Evolutionary conservation across 2,329 filamentous ascomycete genomes (phyloP).

Genomic region (Aaosphaeria pasadenensis): DNA sequence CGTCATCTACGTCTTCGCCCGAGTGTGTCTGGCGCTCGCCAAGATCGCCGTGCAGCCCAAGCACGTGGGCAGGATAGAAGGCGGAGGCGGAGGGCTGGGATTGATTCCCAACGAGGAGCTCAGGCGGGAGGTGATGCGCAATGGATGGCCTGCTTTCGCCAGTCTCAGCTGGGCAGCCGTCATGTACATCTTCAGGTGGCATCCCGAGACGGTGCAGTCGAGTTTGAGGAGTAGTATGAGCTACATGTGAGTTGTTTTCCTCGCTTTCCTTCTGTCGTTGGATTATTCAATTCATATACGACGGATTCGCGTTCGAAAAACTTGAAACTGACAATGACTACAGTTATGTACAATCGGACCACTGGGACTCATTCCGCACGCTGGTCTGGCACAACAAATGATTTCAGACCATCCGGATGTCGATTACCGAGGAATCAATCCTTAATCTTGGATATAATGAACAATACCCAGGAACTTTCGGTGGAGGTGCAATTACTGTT

Average conservation of each 20-base stretch:
- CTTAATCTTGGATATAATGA: no score
- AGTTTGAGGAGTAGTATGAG: constrained; percentile 94
- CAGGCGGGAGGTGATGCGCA: constrained; percentile 43
- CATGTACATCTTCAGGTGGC: constrained; percentile 92
- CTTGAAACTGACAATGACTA: not conserved
- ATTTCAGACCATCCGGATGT: not conserved
- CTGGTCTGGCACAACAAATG: constrained; percentile 81
- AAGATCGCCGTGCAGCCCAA: constrained; percentile 72
- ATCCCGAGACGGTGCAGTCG: constrained; percentile 86
- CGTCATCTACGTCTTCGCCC: constrained; percentile 94
- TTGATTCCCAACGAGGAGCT: constrained; percentile 36
- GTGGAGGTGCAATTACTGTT: no score
- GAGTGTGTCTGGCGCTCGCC: constrained; percentile 80
- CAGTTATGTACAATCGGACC: constrained; percentile 75
- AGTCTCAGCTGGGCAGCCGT: constrained; percentile 87
- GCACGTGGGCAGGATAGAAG: constrained; percentile 36
- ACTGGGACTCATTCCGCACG: constrained; percentile 83
- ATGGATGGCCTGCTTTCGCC: constrained; percentile 92
- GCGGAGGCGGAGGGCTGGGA: constrained; percentile 35
- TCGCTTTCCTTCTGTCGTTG: not conserved
- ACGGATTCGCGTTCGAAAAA: not conserved
- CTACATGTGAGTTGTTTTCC: constrained; percentile 72
- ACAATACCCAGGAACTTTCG: no score
- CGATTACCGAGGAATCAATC: no score
- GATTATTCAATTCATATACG: not conserved